These are phyloP conservation scores for Haematococcus lacustris DNA, from an alignment of 139 green algal species.

Conservation along the genomic window DNA sequence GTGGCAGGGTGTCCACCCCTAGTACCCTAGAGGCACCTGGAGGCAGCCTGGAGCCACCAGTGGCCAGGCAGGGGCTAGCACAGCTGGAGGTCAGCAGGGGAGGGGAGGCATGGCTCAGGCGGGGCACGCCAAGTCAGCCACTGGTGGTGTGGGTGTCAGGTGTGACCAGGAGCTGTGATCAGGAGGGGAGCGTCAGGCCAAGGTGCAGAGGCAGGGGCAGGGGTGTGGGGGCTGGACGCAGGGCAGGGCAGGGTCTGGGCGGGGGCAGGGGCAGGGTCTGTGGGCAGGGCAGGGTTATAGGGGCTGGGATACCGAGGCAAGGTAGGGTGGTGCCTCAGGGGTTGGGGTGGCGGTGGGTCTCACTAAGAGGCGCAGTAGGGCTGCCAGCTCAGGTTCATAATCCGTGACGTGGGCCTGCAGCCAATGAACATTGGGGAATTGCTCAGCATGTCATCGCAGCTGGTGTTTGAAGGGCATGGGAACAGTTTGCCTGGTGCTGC, in stretches of 20 bases:
- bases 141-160: neutral
- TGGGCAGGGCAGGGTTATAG: neutral
- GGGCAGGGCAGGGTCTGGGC: too few species aligned
- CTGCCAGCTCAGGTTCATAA: neutral
- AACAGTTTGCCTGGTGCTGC: too few species aligned
- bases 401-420: neutral
- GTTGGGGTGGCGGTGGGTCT: neutral
- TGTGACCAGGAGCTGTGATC: too few species aligned
- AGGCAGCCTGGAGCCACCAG: too few species aligned
- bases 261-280: neutral
- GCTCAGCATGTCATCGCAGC: too few species aligned
- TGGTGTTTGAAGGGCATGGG: too few species aligned
- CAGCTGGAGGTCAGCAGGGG: neutral
- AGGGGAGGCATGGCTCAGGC: neutral
- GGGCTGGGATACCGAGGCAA: neutral
- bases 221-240: too few species aligned
- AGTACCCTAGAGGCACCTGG: neutral
- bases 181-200: too few species aligned
- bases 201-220: too few species aligned
- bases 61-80: too few species aligned
- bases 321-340: neutral
- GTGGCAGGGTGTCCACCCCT: neutral
- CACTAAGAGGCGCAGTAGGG: constrained; percentile 13
- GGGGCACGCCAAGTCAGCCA: neutral
- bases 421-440: too few species aligned